Conservation (phyloP, 2,329 filamentous ascomycete species). For the Colletotrichum sojae region DNA sequence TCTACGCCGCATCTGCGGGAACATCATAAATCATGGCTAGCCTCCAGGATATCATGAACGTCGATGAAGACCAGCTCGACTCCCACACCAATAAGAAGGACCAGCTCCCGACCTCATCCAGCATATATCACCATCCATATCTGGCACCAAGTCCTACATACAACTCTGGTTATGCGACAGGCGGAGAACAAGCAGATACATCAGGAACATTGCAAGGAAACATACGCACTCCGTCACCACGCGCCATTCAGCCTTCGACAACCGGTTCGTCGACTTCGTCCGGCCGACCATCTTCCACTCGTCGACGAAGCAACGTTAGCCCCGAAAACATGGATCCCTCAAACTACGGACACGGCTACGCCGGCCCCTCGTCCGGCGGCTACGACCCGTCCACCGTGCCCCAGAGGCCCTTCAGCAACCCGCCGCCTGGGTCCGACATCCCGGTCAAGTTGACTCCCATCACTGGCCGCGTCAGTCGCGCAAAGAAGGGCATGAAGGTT, state of each 20-base stretch:
- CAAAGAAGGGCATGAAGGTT: constrained; percentile 72
- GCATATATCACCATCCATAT: constrained; percentile 51
- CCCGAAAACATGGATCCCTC: constrained; percentile 64
- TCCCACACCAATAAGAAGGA: constrained; percentile 62
- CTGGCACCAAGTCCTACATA: constrained; percentile 51
- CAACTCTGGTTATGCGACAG: constrained; percentile 57
- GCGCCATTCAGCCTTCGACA: constrained; percentile 49
- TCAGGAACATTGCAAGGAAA: constrained; percentile 51
- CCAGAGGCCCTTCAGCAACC: constrained; percentile 59
- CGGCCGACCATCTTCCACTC: constrained; percentile 42
- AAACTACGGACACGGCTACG: constrained; percentile 43
- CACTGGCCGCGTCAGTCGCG: constrained; percentile 69
- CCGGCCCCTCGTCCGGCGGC: constrained; percentile 45
- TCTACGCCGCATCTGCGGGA: constrained; percentile 55
- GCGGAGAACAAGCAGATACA: constrained; percentile 50
- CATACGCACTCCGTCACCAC: constrained; percentile 53
- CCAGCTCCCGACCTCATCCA: constrained; percentile 52
- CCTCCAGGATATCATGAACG: constrained; percentile 71
- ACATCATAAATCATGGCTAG: constrained; percentile 64
- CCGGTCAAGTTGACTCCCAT: constrained; percentile 69
- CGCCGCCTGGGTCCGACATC: constrained; percentile 51
- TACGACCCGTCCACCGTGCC: constrained; percentile 47
- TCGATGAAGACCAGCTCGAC: constrained; percentile 63
- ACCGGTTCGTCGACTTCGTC: constrained; percentile 45
- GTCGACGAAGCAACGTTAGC: constrained; percentile 62